Percentiles rank a stretch among this genome's conserved stretches.
phyloP scores from a whole-genome alignment of 1,284 basidiomycete species.

The Coniferiporia sulphurascens region DNA sequence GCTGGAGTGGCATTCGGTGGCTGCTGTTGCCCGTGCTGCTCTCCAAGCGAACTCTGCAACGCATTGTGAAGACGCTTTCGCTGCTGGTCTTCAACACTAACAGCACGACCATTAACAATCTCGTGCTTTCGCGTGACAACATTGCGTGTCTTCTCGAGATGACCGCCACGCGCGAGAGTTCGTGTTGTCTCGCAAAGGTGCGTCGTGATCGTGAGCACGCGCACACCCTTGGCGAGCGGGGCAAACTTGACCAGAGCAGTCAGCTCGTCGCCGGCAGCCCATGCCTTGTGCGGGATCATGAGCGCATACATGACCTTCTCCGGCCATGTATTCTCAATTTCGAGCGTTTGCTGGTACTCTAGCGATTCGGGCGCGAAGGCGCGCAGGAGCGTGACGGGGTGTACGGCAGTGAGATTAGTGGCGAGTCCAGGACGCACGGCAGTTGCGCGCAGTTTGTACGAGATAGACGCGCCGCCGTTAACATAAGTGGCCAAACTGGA shows the following conservation, averaged over 20 bases:
- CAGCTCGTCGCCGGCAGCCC: slow-evolving; percentile 82
- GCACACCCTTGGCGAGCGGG: slow-evolving; percentile 80
- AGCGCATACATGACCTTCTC: slow-evolving; percentile 92
- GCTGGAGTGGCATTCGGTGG: not conserved
- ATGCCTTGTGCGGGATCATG: slow-evolving; percentile 84
- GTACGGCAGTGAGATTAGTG: slow-evolving; percentile 62
- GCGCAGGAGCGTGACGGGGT: slow-evolving; percentile 65
- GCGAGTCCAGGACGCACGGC: slow-evolving; percentile 73
- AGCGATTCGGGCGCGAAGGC: slow-evolving; percentile 78
- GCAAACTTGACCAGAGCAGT: slow-evolving; percentile 83
- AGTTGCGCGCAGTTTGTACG: slow-evolving; percentile 84
- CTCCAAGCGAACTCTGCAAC: slow-evolving; percentile 20
- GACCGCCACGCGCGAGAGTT: slow-evolving; percentile 48
- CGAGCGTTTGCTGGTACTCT: slow-evolving; percentile 92
- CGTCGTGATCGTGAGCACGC: slow-evolving; percentile 63
- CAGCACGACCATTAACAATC: slow-evolving; percentile 58
- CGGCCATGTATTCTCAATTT: slow-evolving; percentile 95
- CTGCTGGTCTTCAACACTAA: slow-evolving; percentile 38
- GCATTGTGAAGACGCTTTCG: slow-evolving; percentile 29
- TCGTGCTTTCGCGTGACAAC: slow-evolving; percentile 69
- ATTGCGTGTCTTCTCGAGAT: slow-evolving; percentile 59
- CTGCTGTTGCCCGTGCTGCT: not conserved
- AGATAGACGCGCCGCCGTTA: slow-evolving; percentile 60
- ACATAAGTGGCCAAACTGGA: slow-evolving; percentile 63
- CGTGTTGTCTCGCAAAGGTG: slow-evolving; percentile 76